Base-by-base conservation (phyloP, 805 yeast species). In the Candida parachauliodes region DNA sequence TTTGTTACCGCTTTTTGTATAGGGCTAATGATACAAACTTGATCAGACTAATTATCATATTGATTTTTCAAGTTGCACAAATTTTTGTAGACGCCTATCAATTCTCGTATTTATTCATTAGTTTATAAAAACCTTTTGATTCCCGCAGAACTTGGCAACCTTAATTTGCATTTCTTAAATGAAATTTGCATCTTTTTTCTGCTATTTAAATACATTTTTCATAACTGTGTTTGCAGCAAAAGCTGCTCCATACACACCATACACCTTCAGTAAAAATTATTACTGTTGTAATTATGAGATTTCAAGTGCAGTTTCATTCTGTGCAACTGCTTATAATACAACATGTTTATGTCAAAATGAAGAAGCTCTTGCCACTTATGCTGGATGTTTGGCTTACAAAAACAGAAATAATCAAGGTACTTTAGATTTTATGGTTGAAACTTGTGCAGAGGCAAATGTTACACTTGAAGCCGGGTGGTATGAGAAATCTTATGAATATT, bases 281-380 rank as follows among this genome's bases (percentile, higher is more conserved):
- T 28, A 34, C 21, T 19, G 24, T 18, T 39, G 42, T 29, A 15
- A 24, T 15, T 34, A 39, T 23, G 34, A 34, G 18, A 34, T 39
- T 4, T 15, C 24, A 14, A n/a, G 4, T 5, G 27, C 30, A 8
- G 38, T 21, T 7, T 15, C 39, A n/a, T 39, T 39, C 29, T 39
- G 42, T 29, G 14, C 22, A 21, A 14, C 28, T 5, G 18, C 34
- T n/a, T 14, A 19, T 20, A 28, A 34, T 16, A 9, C n/a, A 4
- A 19, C 29, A 5, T 62, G 67, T 37, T 25, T 41, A 19, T 63
- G 69, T 43, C 35, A 29, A 5, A 52, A 58, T 32, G 34, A 47
- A 16, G 43, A 53, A 22, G 57, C 56, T 5, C 43, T 57, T 40
- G 64, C 68, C 15, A 51, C 65, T 3, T 40, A 59, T 35, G 51